Percentiles rank a stretch among this genome's conserved stretches.
Conservation (phyloP, 306 rosid species). For the Sphenostylis stenocarpa region DNA sequence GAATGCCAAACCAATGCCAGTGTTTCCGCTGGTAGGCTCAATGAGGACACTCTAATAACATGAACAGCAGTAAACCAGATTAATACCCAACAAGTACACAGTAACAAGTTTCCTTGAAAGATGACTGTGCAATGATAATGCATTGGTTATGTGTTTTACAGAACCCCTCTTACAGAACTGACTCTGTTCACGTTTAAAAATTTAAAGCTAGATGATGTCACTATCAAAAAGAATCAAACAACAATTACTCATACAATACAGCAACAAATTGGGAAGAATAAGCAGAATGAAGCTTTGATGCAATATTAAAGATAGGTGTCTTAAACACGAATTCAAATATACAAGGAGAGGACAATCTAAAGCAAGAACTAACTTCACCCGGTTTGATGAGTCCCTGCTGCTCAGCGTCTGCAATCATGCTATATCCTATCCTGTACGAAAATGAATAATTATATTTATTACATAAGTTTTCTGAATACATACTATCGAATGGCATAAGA, state of each 20-base stretch:
- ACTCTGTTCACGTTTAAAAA: background rate
- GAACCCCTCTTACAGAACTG: background rate
- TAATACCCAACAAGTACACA: constrained; percentile 5
- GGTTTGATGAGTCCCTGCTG: constrained; percentile 66
- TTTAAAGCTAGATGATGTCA: background rate
- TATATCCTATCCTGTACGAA: constrained; percentile 70
- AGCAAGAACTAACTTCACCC: constrained; percentile 63
- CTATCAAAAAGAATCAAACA: background rate
- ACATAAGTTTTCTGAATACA: constrained; percentile 6
- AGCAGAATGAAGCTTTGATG: constrained; percentile 13
- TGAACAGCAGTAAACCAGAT: constrained; percentile 15
- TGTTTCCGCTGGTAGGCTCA: constrained; percentile 93
- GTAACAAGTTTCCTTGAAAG: background rate
- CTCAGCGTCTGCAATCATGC: constrained; percentile 86
- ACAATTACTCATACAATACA: background rate
- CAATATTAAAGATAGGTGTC: background rate
- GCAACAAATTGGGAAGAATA: background rate
- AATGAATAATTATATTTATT: constrained; percentile 3
- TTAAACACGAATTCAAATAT: background rate
- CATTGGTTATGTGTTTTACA: background rate
- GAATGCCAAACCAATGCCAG: constrained; percentile 92
- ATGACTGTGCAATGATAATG: background rate
- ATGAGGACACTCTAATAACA: constrained; percentile 69
- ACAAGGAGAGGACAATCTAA: constrained; percentile 16
- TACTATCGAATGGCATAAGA: background rate